Conservation (phyloP, 805 yeast species). For the Pichia heedii region DNA sequence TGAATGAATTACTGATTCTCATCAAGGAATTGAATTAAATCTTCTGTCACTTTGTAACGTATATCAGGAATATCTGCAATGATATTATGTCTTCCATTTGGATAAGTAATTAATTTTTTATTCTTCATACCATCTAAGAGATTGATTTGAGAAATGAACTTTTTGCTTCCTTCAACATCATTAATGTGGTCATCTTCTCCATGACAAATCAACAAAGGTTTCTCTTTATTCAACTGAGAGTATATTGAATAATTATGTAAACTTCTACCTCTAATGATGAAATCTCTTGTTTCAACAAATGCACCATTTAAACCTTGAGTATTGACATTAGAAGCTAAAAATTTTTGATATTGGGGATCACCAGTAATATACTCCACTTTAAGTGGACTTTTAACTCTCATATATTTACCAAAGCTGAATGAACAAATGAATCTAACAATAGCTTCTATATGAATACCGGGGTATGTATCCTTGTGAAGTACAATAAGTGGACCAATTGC, state of each 20-base stretch:
- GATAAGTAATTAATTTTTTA: slow-evolving; percentile 15
- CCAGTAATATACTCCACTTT: slow-evolving; percentile 46
- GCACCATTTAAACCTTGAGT: slow-evolving; percentile 43
- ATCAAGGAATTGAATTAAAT: slow-evolving; percentile 33
- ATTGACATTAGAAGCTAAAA: slow-evolving; percentile 33
- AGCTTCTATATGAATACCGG: slow-evolving; percentile 35
- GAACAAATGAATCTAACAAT: slow-evolving; percentile 34
- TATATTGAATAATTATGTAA: slow-evolving; percentile 33
- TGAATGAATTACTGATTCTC: neutral
- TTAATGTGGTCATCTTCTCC: slow-evolving; percentile 59
- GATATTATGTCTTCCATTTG: slow-evolving; percentile 36
- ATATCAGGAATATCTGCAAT: slow-evolving; percentile 37
- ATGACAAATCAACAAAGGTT: slow-evolving; percentile 50
- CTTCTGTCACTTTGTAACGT: slow-evolving; percentile 26
- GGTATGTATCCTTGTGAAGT: slow-evolving; percentile 50
- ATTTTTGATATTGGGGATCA: slow-evolving; percentile 38
- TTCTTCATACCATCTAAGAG: slow-evolving; percentile 21
- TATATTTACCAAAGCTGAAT: slow-evolving; percentile 37
- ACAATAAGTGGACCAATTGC: slow-evolving; percentile 52
- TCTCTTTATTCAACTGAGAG: slow-evolving; percentile 28
- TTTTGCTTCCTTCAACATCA: slow-evolving; percentile 37
- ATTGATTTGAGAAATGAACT: slow-evolving; percentile 30
- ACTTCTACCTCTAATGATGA: slow-evolving; percentile 51
- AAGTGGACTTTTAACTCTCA: slow-evolving; percentile 42
- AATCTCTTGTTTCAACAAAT: slow-evolving; percentile 47